Evolutionary conservation across 1,139 yeast genomes (phyloP).

Genomic region (Candida albicans): DNA sequence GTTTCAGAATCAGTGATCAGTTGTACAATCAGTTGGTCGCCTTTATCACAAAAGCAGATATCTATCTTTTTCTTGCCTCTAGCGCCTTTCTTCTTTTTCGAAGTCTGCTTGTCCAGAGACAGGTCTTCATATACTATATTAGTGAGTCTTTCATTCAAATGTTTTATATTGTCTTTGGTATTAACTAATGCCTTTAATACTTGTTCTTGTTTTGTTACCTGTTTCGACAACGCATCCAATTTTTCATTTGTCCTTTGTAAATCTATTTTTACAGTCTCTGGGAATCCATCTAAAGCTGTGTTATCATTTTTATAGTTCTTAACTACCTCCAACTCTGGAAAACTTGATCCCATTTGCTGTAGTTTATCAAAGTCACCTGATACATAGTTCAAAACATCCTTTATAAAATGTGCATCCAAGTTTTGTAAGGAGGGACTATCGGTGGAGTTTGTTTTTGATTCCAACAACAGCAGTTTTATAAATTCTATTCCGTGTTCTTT

Average conservation of each 20-base stretch:
- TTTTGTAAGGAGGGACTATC: constrained; percentile 12
- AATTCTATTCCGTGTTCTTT: constrained; percentile 68
- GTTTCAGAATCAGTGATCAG: constrained; percentile 18
- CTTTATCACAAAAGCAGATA: constrained; percentile 32
- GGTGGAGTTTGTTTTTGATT: constrained; percentile 16
- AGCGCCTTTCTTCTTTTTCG: constrained; percentile 21
- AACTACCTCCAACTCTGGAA: constrained; percentile 44
- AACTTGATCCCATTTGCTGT: constrained; percentile 27
- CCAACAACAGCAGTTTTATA: constrained; percentile 33
- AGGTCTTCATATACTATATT: constrained; percentile 15
- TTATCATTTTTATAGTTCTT: constrained; percentile 29
- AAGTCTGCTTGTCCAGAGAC: constrained; percentile 11
- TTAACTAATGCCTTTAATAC: constrained; percentile 25
- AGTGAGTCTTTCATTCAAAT: constrained; percentile 36
- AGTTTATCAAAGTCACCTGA: constrained; percentile 12
- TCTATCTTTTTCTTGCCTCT: constrained; percentile 31
- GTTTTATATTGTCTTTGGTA: constrained; percentile 37
- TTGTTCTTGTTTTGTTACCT: constrained; percentile 19
- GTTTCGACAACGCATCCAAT: constrained; percentile 20
- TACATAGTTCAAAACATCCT: constrained; percentile 17
- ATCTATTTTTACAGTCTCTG: constrained; percentile 26
- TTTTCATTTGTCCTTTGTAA: constrained; percentile 22
- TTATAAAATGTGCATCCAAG: constrained; percentile 20
- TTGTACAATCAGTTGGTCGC: constrained; percentile 14
- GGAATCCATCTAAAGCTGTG: constrained; percentile 29